Evolutionary conservation across 2,329 filamentous ascomycete species (phyloP).

Genomic region (Cladosporium sp.): DNA sequence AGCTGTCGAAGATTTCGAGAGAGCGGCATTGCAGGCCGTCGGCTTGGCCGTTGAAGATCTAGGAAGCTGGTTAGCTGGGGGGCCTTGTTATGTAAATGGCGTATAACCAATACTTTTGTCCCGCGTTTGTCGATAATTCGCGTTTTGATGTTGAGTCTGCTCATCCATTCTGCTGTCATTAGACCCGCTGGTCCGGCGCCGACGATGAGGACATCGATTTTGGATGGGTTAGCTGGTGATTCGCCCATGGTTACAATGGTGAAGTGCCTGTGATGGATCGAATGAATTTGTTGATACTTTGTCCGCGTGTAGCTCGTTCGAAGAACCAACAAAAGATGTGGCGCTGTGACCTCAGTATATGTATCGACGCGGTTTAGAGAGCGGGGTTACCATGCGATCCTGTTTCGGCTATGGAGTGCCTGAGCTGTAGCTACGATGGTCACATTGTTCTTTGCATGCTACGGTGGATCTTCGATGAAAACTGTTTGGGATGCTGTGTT

Average conservation of each 20-base stretch:
- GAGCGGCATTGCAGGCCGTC: constrained; percentile 43
- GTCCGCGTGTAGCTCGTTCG: not conserved
- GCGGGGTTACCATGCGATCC: not conserved
- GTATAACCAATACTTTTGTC: constrained; percentile 32
- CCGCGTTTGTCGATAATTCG: constrained; percentile 45
- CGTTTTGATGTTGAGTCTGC: constrained; percentile 41
- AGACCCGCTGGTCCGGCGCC: constrained; percentile 31
- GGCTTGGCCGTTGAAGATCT: constrained; percentile 31
- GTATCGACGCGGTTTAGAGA: not conserved
- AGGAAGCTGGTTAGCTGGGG: not conserved
- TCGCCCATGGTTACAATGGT: not conserved
- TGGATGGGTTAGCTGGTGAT: constrained; percentile 6
- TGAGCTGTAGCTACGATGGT: not conserved
- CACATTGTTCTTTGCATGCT: not conserved
- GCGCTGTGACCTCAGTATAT: not conserved
- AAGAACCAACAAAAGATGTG: not conserved
- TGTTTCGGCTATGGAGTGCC: not conserved
- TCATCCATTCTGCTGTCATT: constrained; percentile 46
- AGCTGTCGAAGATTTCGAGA: constrained; percentile 55
- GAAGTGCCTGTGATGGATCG: not conserved
- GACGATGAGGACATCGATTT: constrained; percentile 30
- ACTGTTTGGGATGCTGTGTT: not conserved
- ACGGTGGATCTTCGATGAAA: not conserved
- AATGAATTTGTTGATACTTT: not conserved
- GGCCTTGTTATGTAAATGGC: too few relatives aligned